Percentiles rank a stretch among this genome's conserved stretches.
These are phyloP conservation scores for Dictyophora rubrovolvata DNA, from an alignment of 768 basidiomycete species.

Conservation along the genomic window DNA sequence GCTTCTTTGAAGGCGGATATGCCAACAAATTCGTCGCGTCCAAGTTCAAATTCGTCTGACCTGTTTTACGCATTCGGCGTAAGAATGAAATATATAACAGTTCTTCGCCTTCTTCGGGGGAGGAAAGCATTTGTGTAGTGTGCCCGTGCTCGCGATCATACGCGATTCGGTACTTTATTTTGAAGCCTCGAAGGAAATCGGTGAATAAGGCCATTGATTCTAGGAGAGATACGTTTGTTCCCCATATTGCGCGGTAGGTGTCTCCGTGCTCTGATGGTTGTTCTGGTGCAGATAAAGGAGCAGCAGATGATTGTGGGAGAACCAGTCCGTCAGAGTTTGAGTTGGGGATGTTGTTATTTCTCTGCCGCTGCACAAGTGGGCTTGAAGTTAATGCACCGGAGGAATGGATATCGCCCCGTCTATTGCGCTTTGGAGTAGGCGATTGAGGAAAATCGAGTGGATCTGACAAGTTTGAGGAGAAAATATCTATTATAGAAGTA, in stretches of 20 bases:
- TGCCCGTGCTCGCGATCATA: constrained; percentile 59
- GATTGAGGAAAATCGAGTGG: constrained; percentile 66
- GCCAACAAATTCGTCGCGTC: constrained; percentile 80
- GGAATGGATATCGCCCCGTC: constrained; percentile 88
- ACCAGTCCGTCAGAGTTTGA: constrained; percentile 52
- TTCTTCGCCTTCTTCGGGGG: constrained; percentile 59
- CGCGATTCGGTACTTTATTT: constrained; percentile 73
- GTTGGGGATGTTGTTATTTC: constrained; percentile 26
- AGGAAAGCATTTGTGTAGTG: constrained; percentile 37
- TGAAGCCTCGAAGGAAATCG: constrained; percentile 86
- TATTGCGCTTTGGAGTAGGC: constrained; percentile 57
- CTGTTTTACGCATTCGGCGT: constrained; percentile 78
- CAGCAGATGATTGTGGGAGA: constrained; percentile 40
- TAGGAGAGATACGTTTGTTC: constrained; percentile 86
- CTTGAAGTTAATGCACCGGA: constrained; percentile 47
- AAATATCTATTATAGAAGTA: no score
- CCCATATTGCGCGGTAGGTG: constrained; percentile 92
- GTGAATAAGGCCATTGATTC: constrained; percentile 89
- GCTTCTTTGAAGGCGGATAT: constrained; percentile 75
- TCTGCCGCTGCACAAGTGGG: constrained; percentile 30
- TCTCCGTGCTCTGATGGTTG: constrained; percentile 64
- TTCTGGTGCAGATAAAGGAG: constrained; percentile 49
- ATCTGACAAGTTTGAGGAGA: constrained; percentile 32
- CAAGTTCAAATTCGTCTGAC: constrained; percentile 88
- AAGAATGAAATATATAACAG: constrained; percentile 73